A percentile compares a stretch with the other conserved stretches of the same genome.
These are phyloP conservation scores for Datura wrightii DNA, from an alignment of 257 asterid species.

Conservation along the genomic window DNA sequence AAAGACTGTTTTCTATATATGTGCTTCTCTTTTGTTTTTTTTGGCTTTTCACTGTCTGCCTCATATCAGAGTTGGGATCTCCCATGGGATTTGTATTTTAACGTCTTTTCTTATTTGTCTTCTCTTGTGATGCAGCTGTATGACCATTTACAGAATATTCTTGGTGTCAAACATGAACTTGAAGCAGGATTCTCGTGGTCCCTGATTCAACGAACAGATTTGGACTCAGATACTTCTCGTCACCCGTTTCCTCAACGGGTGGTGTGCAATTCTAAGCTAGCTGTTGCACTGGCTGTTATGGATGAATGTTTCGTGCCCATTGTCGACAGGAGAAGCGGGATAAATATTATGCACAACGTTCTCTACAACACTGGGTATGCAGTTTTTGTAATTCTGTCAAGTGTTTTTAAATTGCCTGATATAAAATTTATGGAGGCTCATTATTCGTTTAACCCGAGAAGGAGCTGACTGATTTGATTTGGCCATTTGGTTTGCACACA, in stretches of 20 bases:
- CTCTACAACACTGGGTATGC: conserved; percentile 39
- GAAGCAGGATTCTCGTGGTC: conserved; percentile 36
- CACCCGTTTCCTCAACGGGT: conserved; percentile 39
- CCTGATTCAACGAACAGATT: conserved; percentile 72
- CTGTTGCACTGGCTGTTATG: conserved; percentile 87
- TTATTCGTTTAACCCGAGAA: conserved; percentile 6
- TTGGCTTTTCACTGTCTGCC: neutral
- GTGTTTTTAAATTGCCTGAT: conserved; percentile 9
- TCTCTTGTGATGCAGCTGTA: conserved; percentile 53
- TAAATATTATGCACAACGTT: conserved; percentile 57
- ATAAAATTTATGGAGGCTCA: neutral
- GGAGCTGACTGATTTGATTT: conserved; percentile 2
- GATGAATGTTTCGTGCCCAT: conserved; percentile 96
- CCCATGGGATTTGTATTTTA: conserved; percentile 6
- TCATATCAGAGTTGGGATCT: neutral
- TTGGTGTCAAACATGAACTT: conserved; percentile 67
- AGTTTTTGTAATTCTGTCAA: conserved; percentile 1
- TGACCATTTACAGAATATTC: conserved; percentile 78
- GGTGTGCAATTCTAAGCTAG: conserved; percentile 72
- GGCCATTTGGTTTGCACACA: conserved; percentile 1
- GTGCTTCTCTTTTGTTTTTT: neutral
- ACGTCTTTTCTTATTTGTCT: neutral
- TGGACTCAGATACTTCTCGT: conserved; percentile 55
- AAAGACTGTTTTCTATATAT: neutral
- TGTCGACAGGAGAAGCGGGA: conserved; percentile 84